These are phyloP conservation scores for Globisporangium orthogonon DNA, from an alignment of 352 stramenopile species.

Conservation along the genomic window DNA sequence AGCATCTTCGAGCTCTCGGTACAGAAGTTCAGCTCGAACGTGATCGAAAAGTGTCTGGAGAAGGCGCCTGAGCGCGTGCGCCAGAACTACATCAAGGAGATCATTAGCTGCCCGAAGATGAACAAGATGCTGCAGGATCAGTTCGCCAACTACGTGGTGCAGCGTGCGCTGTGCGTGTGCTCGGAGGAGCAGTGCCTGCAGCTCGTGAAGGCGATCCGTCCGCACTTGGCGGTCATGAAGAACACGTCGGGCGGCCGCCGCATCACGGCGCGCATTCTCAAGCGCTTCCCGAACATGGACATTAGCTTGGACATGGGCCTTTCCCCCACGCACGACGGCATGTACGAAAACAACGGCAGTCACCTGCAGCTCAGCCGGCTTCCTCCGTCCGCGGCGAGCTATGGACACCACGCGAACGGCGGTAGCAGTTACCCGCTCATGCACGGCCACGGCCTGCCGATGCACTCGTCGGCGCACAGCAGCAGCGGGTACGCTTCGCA, in stretches of 20 bases:
- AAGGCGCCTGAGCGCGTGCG: conserved; percentile 81
- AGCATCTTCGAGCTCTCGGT: conserved; percentile 94
- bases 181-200: conserved; percentile 91
- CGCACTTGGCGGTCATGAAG: conserved; percentile 91
- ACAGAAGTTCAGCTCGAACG: conserved; percentile 99
- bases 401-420: conserved; percentile 7
- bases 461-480: conserved; percentile 1
- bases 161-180: conserved; percentile 93
- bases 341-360: conserved; percentile 22
- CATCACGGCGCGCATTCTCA: conserved; percentile 95
- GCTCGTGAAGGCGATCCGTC: conserved; percentile 95
- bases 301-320: conserved; percentile 70
- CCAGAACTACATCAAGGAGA: conserved; percentile 71
- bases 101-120: conserved; percentile 78
- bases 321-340: conserved; percentile 18
- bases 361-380: conserved; percentile 10
- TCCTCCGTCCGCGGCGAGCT: conserved; percentile 3
- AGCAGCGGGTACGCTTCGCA: conserved; percentile 16
- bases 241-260: conserved; percentile 92
- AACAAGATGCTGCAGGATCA: conserved; percentile 95
- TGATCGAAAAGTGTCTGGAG: conserved; percentile 98
- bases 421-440: not conserved
- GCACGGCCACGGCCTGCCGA: not conserved
- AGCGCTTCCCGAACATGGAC: conserved; percentile 95
- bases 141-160: conserved; percentile 99